phyloP scores from a whole-genome alignment of 208 protist species.

The Wallacemonas sp. region DNA sequence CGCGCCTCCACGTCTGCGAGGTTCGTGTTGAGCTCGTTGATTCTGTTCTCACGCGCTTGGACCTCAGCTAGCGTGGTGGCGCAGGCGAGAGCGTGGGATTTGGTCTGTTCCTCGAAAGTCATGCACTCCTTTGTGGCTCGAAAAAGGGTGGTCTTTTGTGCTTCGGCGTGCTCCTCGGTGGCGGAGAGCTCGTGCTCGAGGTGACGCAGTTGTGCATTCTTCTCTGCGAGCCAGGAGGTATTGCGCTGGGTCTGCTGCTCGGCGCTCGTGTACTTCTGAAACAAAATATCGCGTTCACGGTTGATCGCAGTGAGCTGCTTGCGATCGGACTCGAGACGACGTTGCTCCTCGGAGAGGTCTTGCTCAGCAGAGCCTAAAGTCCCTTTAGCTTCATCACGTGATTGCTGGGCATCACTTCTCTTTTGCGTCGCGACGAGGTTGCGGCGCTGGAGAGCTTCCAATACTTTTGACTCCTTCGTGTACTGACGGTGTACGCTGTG shows the following conservation, averaged over 20 bases:
- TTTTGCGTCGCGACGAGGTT: constrained; percentile 68
- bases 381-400: constrained; percentile 32
- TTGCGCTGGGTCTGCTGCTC: constrained; percentile 63
- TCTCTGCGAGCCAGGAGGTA: constrained; percentile 75
- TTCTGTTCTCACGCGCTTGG: constrained; percentile 72
- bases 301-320: constrained; percentile 34
- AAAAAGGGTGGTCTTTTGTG: constrained; percentile 85
- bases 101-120: constrained; percentile 73
- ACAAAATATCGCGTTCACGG: constrained; percentile 73
- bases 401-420: constrained; percentile 50
- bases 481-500: constrained; percentile 41
- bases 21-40: constrained; percentile 84
- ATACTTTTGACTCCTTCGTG: constrained; percentile 51
- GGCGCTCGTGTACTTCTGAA: constrained; percentile 74
- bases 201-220: constrained; percentile 78
- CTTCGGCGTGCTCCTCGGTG: constrained; percentile 86
- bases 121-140: constrained; percentile 88
- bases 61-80: constrained; percentile 90
- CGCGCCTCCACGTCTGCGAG: constrained; percentile 64
- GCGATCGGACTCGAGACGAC: constrained; percentile 41
- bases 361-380: constrained; percentile 49
- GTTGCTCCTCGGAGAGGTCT: constrained; percentile 44
- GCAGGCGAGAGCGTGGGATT: constrained; percentile 59
- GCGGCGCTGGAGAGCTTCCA: constrained; percentile 70
- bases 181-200: constrained; percentile 87